Conservation (phyloP, 495 filamentous ascomycete species). For the Lophium mytilinum region DNA sequence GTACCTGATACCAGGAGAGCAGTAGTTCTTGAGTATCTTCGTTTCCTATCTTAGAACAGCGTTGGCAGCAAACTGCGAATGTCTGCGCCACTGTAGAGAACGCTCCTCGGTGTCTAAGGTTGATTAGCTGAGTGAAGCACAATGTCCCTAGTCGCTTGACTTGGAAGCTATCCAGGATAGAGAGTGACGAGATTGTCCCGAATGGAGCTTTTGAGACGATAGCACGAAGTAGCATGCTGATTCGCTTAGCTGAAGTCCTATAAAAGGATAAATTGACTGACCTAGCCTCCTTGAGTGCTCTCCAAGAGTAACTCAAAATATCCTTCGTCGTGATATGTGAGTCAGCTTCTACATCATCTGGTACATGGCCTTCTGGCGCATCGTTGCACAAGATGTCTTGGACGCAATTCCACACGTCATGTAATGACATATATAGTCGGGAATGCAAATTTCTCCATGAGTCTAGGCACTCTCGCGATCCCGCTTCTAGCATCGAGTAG, state of each 20-base stretch:
- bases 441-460: constrained; percentile 37
- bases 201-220: constrained; percentile 40
- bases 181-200: background rate
- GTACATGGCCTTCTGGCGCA: constrained; percentile 80
- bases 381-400: constrained; percentile 75
- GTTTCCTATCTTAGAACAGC: constrained; percentile 37
- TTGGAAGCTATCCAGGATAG: too few relatives aligned
- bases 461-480: constrained; percentile 1
- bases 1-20: constrained; percentile 62
- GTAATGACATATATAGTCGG: constrained; percentile 49
- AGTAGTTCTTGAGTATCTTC: constrained; percentile 38
- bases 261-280: constrained; percentile 28
- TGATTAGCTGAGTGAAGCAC: constrained; percentile 71
- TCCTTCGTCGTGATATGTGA: constrained; percentile 68
- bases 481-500: constrained; percentile 26
- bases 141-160: constrained; percentile 53
- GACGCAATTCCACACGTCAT: constrained; percentile 64
- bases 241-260: constrained; percentile 16
- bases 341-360: constrained; percentile 63
- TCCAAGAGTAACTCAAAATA: constrained; percentile 84
- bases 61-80: constrained; percentile 66
- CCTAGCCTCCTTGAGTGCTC: constrained; percentile 87
- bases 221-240: constrained; percentile 49
- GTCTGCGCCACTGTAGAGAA: constrained; percentile 89
- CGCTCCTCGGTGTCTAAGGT: constrained; percentile 81